Evolutionary conservation across 1,284 basidiomycete genomes (phyloP), one percentile per base, ranked within the genome.

Genomic region (Meira miltonrushii): DNA sequence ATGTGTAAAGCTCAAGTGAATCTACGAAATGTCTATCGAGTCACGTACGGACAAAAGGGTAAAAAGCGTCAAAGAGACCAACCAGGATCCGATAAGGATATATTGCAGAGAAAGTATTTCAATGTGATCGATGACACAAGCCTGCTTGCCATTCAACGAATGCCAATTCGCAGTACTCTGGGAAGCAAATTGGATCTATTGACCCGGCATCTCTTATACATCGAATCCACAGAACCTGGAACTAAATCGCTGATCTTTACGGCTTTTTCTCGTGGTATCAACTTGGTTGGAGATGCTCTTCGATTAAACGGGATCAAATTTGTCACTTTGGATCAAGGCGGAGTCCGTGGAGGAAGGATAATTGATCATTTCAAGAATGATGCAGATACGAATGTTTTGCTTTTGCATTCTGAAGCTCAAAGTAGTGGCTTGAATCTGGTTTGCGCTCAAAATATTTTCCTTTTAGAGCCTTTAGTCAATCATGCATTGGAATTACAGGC

Each of bases 151-250:
- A 60, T 75, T 12, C 59, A 68, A 17, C 28, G 47, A 3, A 8
- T 60, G 13, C 50, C 61, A 7, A 64, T 60, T 6, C 57, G 68
- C 15, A 73, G 74, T 7, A 33, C 50, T 15, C 15, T 53, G 28
- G 74, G 75, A 6, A 71, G 66, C 61, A 77, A 77, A 61, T 66
- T 77, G 23, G 73, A 75, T 41, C 61, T 72, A 13, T 62, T 77
- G 15, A 51, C 59, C 48, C 67, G 68, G 47, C 74, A 75, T 48
- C 28, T 64, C 1, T 46, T 58, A 2, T 39, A 58, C 19, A 61
- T 75, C 19, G 49, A 61, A 25, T 62, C 60, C 6, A 28, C 38
- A 10, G 13, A 33, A 19, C 58, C 54, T 10, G 68, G 68, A 21
- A 67, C 71, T 37, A 77, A 77, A 57, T 67, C 70, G 48, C 53